Evolutionary conservation across 306 rosid species (phyloP), one percentile per base, ranked within the genome.

Genomic region (Dalbergia oliveri): DNA sequence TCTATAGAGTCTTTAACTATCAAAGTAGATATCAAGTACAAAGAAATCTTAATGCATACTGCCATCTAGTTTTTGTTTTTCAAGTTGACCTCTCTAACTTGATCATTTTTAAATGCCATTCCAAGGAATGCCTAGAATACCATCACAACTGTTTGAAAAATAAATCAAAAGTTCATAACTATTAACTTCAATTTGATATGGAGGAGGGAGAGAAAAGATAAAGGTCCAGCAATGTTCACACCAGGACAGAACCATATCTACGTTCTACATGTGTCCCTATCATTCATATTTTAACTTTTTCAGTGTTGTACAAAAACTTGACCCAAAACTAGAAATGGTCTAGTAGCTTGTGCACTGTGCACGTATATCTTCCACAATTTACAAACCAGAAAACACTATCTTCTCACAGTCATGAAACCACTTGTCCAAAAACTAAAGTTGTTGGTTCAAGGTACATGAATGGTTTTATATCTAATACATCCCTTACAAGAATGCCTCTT

Each of bases 171-270:
- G 11, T 69, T 65, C 12, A 47, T 34, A 51, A 43, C 49, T 66
- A 11, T 11, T 26, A 45, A 43, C 5, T 15, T 60, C 73, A 74
- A 34, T 26, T 53, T 66, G 39, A 53, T 3, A 41, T 39, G 75
- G 66, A 18, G 9, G 34, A 34, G 31, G 49, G 34, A 18, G n/a
- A 6, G 31, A 47, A 44, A 77, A 53, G 23, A 69, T 61, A 62
- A 75, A 31, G 9, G 62, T 63, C 56, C 78, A 63, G 31, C 65
- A 82, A 69, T 50, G 47, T 61, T 78, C 69, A 68, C 72, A 60
- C 5, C 2, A 33, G 34, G 53, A 45, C 31, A 67, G n/a, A 39
- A 53, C 50, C 33, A 19, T 43, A 43, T 16, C 72, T n/a, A 53
- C 60, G 23, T 35, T 10, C 31, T 2, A 26, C 31, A 26, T 26